phyloP scores from a whole-genome alignment of 2,329 filamentous ascomycete genomes.

The Lecanicillium sp. region DNA sequence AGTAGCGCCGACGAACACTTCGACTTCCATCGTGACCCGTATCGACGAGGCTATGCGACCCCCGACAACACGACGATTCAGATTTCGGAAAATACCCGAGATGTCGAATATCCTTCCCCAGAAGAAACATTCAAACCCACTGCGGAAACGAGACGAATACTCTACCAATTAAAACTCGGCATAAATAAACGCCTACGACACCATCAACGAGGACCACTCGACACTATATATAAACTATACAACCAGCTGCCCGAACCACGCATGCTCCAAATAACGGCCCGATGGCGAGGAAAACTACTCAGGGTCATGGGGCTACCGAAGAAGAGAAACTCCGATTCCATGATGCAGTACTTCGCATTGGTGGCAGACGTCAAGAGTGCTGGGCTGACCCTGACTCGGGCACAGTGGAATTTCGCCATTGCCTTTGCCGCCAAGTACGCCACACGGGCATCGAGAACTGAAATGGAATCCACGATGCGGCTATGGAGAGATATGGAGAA shows the following conservation, averaged over 20 bases:
- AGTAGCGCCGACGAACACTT: slow-evolving; percentile 46
- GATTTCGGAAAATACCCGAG: slow-evolving; percentile 43
- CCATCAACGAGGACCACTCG: slow-evolving; percentile 31
- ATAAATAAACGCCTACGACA: slow-evolving; percentile 34
- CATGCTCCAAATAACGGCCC: slow-evolving; percentile 40
- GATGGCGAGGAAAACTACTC: slow-evolving; percentile 56
- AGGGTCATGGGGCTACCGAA: slow-evolving; percentile 59
- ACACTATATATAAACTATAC: slow-evolving; percentile 42
- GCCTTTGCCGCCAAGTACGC: slow-evolving; percentile 68
- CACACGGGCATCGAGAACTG: slow-evolving; percentile 54
- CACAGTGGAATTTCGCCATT: slow-evolving; percentile 81
- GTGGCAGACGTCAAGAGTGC: slow-evolving; percentile 74
- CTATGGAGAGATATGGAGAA: slow-evolving; percentile 90
- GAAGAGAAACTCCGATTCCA: slow-evolving; percentile 49
- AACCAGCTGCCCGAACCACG: slow-evolving; percentile 41
- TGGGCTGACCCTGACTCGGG: slow-evolving; percentile 57
- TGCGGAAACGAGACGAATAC: slow-evolving; percentile 23
- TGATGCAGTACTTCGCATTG: slow-evolving; percentile 76
- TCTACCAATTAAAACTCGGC: slow-evolving; percentile 32
- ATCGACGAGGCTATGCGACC: slow-evolving; percentile 44
- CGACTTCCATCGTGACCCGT: slow-evolving; percentile 44
- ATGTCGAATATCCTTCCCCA: slow-evolving; percentile 37
- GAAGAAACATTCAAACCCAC: slow-evolving; percentile 29
- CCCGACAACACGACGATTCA: slow-evolving; percentile 39
- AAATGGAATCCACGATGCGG: slow-evolving; percentile 52